These are phyloP conservation scores for Hordeum vulgare DNA, from an alignment of 176 grass and related monocot species.

Conservation along the genomic window DNA sequence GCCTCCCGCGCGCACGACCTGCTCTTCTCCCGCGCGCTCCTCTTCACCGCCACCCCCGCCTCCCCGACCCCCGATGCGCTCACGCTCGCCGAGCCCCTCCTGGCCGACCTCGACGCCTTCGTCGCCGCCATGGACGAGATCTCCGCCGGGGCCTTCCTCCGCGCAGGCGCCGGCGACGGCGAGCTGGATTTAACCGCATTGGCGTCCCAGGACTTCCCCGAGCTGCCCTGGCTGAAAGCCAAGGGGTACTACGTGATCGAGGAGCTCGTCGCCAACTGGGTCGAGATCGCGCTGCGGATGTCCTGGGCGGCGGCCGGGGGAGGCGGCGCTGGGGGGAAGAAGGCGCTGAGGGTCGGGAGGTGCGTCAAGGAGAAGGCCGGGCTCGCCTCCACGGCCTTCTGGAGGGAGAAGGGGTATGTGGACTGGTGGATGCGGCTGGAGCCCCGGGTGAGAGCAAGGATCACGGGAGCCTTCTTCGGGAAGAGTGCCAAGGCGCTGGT, in stretches of 20 bases:
- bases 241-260: slow-evolving; percentile 87
- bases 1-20: slow-evolving; percentile 21
- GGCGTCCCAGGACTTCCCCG: slow-evolving; percentile 42
- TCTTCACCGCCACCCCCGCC: slow-evolving; percentile 52
- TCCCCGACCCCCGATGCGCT: slow-evolving; percentile 34
- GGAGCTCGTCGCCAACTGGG: slow-evolving; percentile 64
- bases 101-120: slow-evolving; percentile 60
- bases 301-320: slow-evolving; percentile 50
- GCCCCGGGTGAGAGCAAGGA: slow-evolving; percentile 49
- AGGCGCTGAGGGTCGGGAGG: slow-evolving; percentile 53
- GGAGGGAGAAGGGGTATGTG: slow-evolving; percentile 91
- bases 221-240: slow-evolving; percentile 77
- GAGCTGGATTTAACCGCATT: slow-evolving; percentile 34
- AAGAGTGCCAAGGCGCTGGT: slow-evolving; percentile 65
- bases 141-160: slow-evolving; percentile 69
- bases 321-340: slow-evolving; percentile 36
- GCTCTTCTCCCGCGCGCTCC: slow-evolving; percentile 33
- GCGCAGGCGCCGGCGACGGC: slow-evolving; percentile 15
- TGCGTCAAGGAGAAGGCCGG: slow-evolving; percentile 62
- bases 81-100: slow-evolving; percentile 63
- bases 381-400: slow-evolving; percentile 70
- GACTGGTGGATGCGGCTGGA: slow-evolving; percentile 91
- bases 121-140: slow-evolving; percentile 79
- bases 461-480: slow-evolving; percentile 57
- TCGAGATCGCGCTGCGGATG: slow-evolving; percentile 77